Evolutionary conservation across 2,329 filamentous ascomycete species (phyloP), one percentile per base, ranked within the genome.

Genomic region (Hypoxylon sp.): DNA sequence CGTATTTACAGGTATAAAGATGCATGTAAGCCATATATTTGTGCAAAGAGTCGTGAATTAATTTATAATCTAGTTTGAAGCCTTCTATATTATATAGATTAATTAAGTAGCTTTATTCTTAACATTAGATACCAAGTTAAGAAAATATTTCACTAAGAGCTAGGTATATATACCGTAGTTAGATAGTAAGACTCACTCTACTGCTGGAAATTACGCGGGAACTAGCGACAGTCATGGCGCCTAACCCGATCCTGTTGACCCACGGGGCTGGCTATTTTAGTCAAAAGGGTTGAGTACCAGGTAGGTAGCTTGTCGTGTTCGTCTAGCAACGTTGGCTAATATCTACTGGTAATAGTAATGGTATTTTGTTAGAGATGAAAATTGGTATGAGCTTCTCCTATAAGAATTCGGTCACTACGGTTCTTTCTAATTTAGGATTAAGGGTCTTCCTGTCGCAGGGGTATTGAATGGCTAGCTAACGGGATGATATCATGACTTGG

Each of bases 231-330:
- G 52, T 61, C 51, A 53, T n/a, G 26, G 67, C 46, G 22, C 50
- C 29, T 54, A 52, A 60, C 22, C 37, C 46, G 13, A 33, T 47
- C 19, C 29, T n/a, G 22, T 31, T 39, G 67, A 52, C 64, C 67
- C 67, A 70, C 67, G 63, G 50, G 52, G 53, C 63, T 62, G 52
- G 53, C 63, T 62, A 56, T 24, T 63, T 62, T 65, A 64, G 48
- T 58, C 24, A 24, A 17, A 33, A 51, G 37, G 54, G 58, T 54
- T 59, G 60, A 46, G 54, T 29, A 37, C 5, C 31, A 4, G 33
- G 19, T 22, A 33, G 14, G 22, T 33, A 29, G 47, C 50, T 65
- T 59, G 54, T 63, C 48, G 42, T 44, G 37, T 8, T 57, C 24
- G 19, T 24, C 19, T 48, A 26, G n/a, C 35, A 60, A 11, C 29